phyloP scores from a whole-genome alignment of 495 filamentous ascomycete genomes.

The Astrothelium macrocarpum region DNA sequence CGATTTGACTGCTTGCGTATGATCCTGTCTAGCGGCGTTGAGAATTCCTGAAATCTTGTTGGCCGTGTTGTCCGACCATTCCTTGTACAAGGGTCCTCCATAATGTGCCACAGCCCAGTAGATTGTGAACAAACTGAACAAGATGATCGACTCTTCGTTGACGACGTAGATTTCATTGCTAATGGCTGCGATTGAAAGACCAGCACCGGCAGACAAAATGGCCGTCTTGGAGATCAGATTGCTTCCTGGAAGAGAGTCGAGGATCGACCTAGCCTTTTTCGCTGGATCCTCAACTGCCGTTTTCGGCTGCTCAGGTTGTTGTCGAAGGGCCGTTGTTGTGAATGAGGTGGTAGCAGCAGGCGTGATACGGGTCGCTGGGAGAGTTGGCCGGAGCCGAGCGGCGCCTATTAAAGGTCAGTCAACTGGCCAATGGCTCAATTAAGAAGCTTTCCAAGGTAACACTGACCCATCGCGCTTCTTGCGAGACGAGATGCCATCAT shows the following conservation, averaged over 20 bases:
- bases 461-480: slow-evolving; percentile 84
- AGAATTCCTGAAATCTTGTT: slow-evolving; percentile 86
- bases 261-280: slow-evolving; percentile 88
- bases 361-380: slow-evolving; percentile 56
- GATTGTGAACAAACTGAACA: slow-evolving; percentile 77
- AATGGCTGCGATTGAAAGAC: slow-evolving; percentile 83
- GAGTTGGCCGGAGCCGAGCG: slow-evolving; percentile 66
- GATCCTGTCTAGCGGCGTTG: slow-evolving; percentile 84
- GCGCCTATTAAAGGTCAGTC: slow-evolving; percentile 53
- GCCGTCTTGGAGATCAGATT: slow-evolving; percentile 69
- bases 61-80: slow-evolving; percentile 82
- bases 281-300: slow-evolving; percentile 76
- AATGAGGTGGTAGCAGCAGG: slow-evolving; percentile 60
- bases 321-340: slow-evolving; percentile 51
- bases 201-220: slow-evolving; percentile 85
- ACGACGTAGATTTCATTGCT: slow-evolving; percentile 99
- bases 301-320: slow-evolving; percentile 63
- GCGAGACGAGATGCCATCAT: slow-evolving; percentile 90
- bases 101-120: slow-evolving; percentile 85
- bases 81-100: slow-evolving; percentile 78
- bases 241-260: slow-evolving; percentile 60
- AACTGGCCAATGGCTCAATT: slow-evolving; percentile 9
- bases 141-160: slow-evolving; percentile 94
- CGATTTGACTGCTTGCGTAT: slow-evolving; percentile 86
- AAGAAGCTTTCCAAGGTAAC: slow-evolving; percentile 7